phyloP scores from a whole-genome alignment of 352 stramenopile genomes.

The Lagenidium sp. region DNA sequence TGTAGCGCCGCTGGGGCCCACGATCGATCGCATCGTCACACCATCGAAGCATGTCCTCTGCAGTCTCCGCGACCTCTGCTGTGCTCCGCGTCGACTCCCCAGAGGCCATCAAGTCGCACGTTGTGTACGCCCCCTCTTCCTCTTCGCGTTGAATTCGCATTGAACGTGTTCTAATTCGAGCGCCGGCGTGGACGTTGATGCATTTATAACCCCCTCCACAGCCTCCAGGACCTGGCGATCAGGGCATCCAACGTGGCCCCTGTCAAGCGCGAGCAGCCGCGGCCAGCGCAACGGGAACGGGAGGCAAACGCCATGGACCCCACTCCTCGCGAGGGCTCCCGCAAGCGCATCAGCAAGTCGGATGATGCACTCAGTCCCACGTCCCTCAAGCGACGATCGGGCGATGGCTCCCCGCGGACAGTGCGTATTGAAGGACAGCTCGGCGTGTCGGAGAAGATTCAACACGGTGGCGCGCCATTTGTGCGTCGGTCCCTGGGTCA shows the following conservation, averaged over 20 bases:
- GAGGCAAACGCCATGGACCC: slow-evolving; percentile 3
- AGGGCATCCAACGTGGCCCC: slow-evolving; percentile 10
- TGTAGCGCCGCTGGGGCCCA: background rate
- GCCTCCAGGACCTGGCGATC: slow-evolving; percentile 11
- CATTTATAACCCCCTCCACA: background rate
- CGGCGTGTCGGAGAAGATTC: slow-evolving; percentile 34
- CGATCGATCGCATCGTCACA: background rate
- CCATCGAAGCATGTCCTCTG: slow-evolving; percentile 4
- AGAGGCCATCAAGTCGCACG: slow-evolving; percentile 14
- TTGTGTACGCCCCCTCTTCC: slow-evolving; percentile 8
- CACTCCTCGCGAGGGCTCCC: slow-evolving; percentile 3
- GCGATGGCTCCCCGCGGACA: slow-evolving; percentile 2
- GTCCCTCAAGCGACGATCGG: slow-evolving; percentile 12
- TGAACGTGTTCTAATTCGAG: background rate
- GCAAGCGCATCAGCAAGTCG: slow-evolving; percentile 10
- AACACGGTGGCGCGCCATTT: slow-evolving; percentile 5
- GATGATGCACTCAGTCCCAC: slow-evolving; percentile 11
- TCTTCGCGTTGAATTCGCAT: background rate
- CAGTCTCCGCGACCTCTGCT: slow-evolving; percentile 3
- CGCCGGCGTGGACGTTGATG: background rate
- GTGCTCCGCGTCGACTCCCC: slow-evolving; percentile 11
- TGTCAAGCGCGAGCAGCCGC: slow-evolving; percentile 9
- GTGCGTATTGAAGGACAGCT: slow-evolving; percentile 43
- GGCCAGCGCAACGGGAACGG: slow-evolving; percentile 6
- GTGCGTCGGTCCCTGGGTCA: slow-evolving; percentile 31